Percentiles rank a stretch among this genome's conserved stretches.
phyloP scores from a whole-genome alignment of 2,329 filamentous ascomycete genomes.

The Beauveria rudraprayagi region DNA sequence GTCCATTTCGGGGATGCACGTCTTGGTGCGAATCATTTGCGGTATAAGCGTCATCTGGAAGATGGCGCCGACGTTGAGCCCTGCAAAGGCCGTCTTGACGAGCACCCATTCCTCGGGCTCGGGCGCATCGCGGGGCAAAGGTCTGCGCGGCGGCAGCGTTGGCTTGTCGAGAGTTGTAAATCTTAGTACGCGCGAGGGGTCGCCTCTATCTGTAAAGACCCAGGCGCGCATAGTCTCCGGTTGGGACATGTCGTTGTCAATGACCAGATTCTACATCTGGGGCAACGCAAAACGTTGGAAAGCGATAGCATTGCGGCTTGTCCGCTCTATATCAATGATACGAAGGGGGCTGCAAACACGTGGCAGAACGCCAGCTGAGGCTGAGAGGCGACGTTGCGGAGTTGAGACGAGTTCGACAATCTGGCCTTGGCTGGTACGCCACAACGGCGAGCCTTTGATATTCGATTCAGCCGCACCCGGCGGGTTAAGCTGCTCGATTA shows the following conservation, averaged over 20 bases:
- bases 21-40: conserved; percentile 26
- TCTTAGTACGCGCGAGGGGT: conserved; percentile 20
- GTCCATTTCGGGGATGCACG: conserved; percentile 34
- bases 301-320: background rate
- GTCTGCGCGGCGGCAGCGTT: conserved; percentile 19
- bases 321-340: background rate
- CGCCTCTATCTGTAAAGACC: conserved; percentile 22
- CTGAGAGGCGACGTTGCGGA: background rate
- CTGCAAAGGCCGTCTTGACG: conserved; percentile 33
- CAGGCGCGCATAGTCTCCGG: conserved; percentile 18
- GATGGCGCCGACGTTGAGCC: conserved; percentile 37
- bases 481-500: conserved; percentile 1
- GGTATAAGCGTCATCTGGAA: conserved; percentile 35
- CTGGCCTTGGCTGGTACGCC: background rate
- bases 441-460: background rate
- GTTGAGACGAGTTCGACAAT: background rate
- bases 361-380: background rate
- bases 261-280: background rate
- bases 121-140: conserved; percentile 21
- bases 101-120: conserved; percentile 29
- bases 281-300: background rate
- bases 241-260: background rate
- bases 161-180: conserved; percentile 19
- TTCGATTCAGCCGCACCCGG: background rate
- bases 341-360: background rate